A percentile compares a stretch with the other conserved stretches of the same genome.
These are phyloP conservation scores for Xanthoceras sorbifolium DNA, from an alignment of 345 rosid genomes.

Conservation along the genomic window DNA sequence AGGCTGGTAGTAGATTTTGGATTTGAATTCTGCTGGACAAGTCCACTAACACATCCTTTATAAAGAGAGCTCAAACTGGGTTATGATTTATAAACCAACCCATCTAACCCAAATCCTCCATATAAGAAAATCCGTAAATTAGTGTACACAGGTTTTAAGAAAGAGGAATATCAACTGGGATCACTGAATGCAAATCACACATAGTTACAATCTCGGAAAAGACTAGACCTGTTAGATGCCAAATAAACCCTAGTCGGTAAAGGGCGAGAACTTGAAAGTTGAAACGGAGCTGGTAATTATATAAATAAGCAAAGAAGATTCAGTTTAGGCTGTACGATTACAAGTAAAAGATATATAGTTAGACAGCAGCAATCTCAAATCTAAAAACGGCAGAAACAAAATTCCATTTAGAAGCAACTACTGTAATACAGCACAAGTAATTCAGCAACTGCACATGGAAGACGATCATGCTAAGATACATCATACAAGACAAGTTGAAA, in stretches of 20 bases:
- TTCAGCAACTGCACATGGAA: background rate
- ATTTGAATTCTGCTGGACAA: background rate
- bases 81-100: too few relatives aligned
- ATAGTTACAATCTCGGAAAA: background rate
- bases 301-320: background rate
- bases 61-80: background rate
- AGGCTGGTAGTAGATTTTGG: background rate
- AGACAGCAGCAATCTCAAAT: background rate
- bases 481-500: background rate
- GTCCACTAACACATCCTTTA: background rate
- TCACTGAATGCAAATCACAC: background rate
- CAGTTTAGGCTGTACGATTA: background rate
- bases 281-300: background rate
- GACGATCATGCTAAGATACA: background rate
- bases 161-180: background rate
- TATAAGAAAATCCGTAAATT: background rate
- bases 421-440: background rate
- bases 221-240: background rate
- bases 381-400: background rate
- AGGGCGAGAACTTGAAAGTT: too few relatives aligned
- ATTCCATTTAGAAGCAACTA: conserved; percentile 2
- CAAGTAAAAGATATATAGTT: background rate
- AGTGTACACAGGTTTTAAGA: background rate
- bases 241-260: background rate
- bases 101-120: background rate